These are phyloP conservation scores for Trichoderma oligosporum DNA, from an alignment of 2,329 filamentous ascomycete genomes.

Conservation along the genomic window DNA sequence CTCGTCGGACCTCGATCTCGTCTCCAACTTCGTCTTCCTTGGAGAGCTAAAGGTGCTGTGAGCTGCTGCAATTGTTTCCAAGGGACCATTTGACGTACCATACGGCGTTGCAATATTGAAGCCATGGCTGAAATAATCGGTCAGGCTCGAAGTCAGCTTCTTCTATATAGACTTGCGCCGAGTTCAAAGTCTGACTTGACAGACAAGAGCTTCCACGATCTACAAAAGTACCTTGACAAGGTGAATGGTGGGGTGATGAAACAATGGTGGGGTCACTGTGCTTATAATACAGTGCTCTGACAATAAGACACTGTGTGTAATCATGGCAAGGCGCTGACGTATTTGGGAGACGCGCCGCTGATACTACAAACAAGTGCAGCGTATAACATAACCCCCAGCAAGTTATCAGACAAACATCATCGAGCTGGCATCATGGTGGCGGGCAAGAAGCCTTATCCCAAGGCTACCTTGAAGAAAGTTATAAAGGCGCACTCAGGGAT, in stretches of 20 bases:
- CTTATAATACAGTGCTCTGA: constrained; percentile 21
- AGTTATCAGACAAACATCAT: background rate
- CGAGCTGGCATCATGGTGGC: constrained; percentile 30
- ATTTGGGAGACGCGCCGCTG: constrained; percentile 2
- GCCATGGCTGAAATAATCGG: constrained; percentile 33
- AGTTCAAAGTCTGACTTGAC: constrained; percentile 6
- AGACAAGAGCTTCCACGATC: background rate
- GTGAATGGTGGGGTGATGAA: constrained; percentile 5
- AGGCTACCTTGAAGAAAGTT: constrained; percentile 81
- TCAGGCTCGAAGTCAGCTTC: constrained; percentile 13
- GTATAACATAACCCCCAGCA: background rate
- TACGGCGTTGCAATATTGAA: constrained; percentile 55
- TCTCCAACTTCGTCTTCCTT: constrained; percentile 84
- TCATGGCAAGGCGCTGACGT: background rate
- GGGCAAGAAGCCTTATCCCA: constrained; percentile 74
- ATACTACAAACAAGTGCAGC: constrained; percentile 8
- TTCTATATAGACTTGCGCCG: background rate
- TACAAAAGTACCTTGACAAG: background rate
- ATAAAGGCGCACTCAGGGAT: constrained; percentile 83
- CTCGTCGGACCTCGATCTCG: constrained; percentile 88
- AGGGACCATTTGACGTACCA: constrained; percentile 41
- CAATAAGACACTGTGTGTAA: background rate
- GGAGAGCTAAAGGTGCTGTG: constrained; percentile 62
- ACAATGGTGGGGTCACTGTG: constrained; percentile 19
- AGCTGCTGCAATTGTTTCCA: background rate